Conservation (phyloP, 1,284 basidiomycete species). For the Fistulinella staudtii region DNA sequence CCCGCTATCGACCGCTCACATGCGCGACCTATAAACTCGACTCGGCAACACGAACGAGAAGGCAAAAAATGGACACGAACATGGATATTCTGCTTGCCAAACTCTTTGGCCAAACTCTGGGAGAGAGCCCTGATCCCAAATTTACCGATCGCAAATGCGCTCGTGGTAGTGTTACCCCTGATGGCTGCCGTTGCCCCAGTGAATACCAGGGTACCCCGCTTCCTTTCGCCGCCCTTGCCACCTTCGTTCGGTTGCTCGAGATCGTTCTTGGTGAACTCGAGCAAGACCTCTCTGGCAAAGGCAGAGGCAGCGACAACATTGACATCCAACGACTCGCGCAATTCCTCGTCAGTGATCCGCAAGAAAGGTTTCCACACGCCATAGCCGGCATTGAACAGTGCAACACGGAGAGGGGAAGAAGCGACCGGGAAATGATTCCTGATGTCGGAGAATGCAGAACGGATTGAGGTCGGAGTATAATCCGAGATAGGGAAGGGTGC, state of each 20-base stretch:
- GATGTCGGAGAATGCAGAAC: constrained; percentile 53
- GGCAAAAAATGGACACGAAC: constrained; percentile 34
- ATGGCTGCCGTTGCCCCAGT: constrained; percentile 72
- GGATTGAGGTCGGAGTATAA: constrained; percentile 54
- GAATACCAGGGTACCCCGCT: constrained; percentile 67
- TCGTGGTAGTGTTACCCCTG: constrained; percentile 62
- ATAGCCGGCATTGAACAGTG: constrained; percentile 61
- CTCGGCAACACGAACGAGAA: constrained; percentile 4
- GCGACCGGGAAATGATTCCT: constrained; percentile 44
- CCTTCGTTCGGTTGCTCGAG: constrained; percentile 35
- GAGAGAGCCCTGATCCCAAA: constrained; percentile 63
- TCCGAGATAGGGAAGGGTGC: constrained; percentile 54
- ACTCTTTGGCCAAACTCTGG: constrained; percentile 78
- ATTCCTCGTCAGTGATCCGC: constrained; percentile 57
- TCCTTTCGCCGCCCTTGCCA: constrained; percentile 39
- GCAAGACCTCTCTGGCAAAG: constrained; percentile 61
- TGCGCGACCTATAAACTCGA: constrained; percentile 48
- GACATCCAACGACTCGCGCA: constrained; percentile 45
- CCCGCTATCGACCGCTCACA: constrained; percentile 38
- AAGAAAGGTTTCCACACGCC: constrained; percentile 67
- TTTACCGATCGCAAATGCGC: constrained; percentile 68
- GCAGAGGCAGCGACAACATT: constrained; percentile 64
- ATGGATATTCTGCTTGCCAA: constrained; percentile 76
- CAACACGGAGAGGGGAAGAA: constrained; percentile 53
- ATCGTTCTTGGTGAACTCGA: constrained; percentile 59